Percentiles rank a stretch among this genome's conserved stretches.
Conservation (phyloP, 2,329 filamentous ascomycete genomes). For the Hirsutella minnesotensis region DNA sequence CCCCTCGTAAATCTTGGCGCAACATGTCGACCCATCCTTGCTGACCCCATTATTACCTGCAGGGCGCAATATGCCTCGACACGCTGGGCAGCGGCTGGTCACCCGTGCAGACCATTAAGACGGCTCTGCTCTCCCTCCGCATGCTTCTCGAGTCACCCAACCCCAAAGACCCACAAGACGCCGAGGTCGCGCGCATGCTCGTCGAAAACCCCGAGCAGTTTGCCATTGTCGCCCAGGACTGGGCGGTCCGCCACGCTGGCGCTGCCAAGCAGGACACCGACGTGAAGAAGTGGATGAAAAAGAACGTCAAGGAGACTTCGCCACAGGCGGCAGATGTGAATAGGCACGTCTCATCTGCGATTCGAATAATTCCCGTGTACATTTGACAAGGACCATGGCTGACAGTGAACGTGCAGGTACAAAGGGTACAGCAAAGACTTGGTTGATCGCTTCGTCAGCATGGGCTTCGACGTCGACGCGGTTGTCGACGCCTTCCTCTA, state of each 20-base stretch:
- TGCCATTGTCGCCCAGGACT: conserved; percentile 72
- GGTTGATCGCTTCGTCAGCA: conserved; percentile 71
- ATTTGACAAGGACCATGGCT: too few relatives aligned
- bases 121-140: conserved; percentile 82
- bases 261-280: conserved; percentile 45
- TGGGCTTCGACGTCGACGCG: conserved; percentile 84
- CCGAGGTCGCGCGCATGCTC: conserved; percentile 87
- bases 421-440: conserved; percentile 77
- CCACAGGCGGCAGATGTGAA: conserved; percentile 8
- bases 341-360: conserved; percentile 15
- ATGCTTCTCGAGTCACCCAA: conserved; percentile 89
- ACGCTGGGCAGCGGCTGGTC: conserved; percentile 87
- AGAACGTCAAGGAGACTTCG: conserved; percentile 31
- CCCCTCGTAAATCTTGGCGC: neutral
- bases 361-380: too few relatives aligned
- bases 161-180: conserved; percentile 92
- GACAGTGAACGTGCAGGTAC: conserved; percentile 45
- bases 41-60: neutral
- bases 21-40: conserved; percentile 2
- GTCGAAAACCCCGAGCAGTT: conserved; percentile 69
- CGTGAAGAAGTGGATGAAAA: conserved; percentile 28
- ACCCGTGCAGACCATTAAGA: conserved; percentile 92
- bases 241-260: conserved; percentile 74
- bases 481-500: conserved; percentile 76
- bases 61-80: conserved; percentile 96